Conservation (phyloP, 2,329 filamentous ascomycete genomes). For the Parastagonospora nodorum region DNA sequence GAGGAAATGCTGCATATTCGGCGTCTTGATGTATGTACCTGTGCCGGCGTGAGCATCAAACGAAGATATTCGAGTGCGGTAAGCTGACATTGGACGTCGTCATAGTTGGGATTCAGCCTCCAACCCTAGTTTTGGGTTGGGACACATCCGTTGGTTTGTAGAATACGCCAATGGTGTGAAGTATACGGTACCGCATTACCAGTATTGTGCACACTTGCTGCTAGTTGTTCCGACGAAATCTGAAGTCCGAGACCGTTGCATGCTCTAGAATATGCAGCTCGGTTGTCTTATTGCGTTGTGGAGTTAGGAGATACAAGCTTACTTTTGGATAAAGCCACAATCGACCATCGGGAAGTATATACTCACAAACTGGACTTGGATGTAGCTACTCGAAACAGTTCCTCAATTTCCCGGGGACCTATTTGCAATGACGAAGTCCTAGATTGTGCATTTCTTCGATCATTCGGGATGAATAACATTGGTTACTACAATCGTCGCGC, state of each 20-base stretch:
- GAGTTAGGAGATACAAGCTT: neutral
- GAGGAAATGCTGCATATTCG: neutral
- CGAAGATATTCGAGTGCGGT: neutral
- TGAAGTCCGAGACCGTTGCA: neutral
- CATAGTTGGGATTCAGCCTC: too few relatives aligned
- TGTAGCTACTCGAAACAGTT: neutral
- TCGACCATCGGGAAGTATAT: neutral
- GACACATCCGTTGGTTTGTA: neutral
- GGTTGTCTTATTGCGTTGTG: neutral
- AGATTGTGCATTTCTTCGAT: neutral
- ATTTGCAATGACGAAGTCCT: neutral
- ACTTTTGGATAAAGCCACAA: neutral
- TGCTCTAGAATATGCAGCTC: neutral
- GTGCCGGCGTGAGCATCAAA: neutral
- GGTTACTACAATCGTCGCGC: neutral
- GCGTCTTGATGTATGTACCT: neutral
- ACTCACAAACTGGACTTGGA: neutral
- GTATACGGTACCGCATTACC: too few relatives aligned
- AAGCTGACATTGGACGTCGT: neutral
- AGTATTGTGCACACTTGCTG: neutral
- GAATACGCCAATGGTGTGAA: neutral
- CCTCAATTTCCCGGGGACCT: neutral
- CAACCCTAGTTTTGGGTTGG: too few relatives aligned
- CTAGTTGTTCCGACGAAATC: neutral
- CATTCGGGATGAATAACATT: neutral